These are phyloP conservation scores for Cytospora schulzeri DNA, from an alignment of 2,329 filamentous ascomycete genomes.

Conservation along the genomic window DNA sequence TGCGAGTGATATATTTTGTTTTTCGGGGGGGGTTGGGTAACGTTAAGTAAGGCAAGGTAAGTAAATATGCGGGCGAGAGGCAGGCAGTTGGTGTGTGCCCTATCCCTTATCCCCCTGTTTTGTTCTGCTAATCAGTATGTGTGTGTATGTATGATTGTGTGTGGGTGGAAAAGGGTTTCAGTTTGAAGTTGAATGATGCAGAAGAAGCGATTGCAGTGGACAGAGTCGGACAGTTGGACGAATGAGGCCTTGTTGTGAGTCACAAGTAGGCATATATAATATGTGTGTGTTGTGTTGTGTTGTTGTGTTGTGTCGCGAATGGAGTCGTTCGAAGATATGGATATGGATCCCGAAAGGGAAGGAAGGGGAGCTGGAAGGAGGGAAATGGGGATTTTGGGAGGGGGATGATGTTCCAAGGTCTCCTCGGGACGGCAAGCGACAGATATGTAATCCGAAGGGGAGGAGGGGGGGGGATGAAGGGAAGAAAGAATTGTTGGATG, in stretches of 20 bases:
- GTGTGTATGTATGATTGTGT: no score
- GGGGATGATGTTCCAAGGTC: no score
- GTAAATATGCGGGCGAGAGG: conserved; percentile 1
- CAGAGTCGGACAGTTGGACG: background rate
- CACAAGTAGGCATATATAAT: background rate
- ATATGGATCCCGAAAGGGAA: background rate
- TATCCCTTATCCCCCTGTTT: background rate
- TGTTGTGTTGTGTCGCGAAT: conserved; percentile 5
- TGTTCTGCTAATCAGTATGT: no score
- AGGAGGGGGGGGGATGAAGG: no score
- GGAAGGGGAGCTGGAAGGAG: no score
- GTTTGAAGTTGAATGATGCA: background rate
- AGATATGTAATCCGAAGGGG: conserved; percentile 10
- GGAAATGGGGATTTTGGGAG: background rate
- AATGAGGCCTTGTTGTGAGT: conserved; percentile 16
- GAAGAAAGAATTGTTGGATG: background rate
- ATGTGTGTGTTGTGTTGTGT: conserved; percentile 9
- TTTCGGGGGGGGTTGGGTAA: background rate
- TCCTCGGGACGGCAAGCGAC: conserved; percentile 14
- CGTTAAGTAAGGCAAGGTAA: no score
- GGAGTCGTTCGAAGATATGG: background rate
- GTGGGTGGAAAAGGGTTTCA: background rate
- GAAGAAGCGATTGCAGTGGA: background rate
- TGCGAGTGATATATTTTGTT: conserved; percentile 18
- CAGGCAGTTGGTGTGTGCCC: background rate